Conservation (phyloP, 2,329 filamentous ascomycete genomes). For the Beauveria scarabaeidicola region DNA sequence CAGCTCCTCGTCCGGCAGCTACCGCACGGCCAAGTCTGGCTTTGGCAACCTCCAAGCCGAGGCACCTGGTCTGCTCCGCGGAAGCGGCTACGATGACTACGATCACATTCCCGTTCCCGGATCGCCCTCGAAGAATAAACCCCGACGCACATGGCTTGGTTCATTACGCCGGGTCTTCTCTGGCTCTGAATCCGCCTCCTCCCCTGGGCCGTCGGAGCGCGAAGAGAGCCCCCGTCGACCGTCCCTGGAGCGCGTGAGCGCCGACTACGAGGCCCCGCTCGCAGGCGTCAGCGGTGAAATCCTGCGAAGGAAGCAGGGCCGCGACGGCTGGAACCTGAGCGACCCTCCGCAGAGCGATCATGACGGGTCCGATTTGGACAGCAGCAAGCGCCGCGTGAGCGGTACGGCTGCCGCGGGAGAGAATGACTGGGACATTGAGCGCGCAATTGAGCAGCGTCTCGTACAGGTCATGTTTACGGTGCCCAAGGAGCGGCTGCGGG, state of each 20-base stretch:
- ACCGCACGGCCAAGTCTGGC: constrained; percentile 45
- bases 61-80: constrained; percentile 35
- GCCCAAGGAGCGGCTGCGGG: constrained; percentile 72
- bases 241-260: constrained; percentile 26
- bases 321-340: constrained; percentile 42
- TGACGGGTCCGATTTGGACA: neutral
- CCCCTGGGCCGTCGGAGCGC: constrained; percentile 17
- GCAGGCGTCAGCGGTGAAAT: constrained; percentile 39
- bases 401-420: constrained; percentile 33
- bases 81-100: constrained; percentile 24
- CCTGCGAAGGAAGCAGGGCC: constrained; percentile 46
- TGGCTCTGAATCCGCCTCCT: constrained; percentile 29
- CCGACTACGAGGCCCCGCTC: constrained; percentile 36
- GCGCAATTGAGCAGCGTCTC: constrained; percentile 59
- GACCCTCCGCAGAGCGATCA: constrained; percentile 10
- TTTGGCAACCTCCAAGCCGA: constrained; percentile 46
- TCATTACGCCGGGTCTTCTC: constrained; percentile 56
- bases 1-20: constrained; percentile 37
- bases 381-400: constrained; percentile 19
- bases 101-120: constrained; percentile 32
- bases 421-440: constrained; percentile 71
- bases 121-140: constrained; percentile 50
- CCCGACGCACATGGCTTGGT: constrained; percentile 56
- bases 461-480: constrained; percentile 92
- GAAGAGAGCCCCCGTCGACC: constrained; percentile 24